A percentile compares a stretch with the other conserved stretches of the same genome.
Conservation (phyloP, 495 filamentous ascomycete genomes). For the Staphylotrichum tortipilum region DNA sequence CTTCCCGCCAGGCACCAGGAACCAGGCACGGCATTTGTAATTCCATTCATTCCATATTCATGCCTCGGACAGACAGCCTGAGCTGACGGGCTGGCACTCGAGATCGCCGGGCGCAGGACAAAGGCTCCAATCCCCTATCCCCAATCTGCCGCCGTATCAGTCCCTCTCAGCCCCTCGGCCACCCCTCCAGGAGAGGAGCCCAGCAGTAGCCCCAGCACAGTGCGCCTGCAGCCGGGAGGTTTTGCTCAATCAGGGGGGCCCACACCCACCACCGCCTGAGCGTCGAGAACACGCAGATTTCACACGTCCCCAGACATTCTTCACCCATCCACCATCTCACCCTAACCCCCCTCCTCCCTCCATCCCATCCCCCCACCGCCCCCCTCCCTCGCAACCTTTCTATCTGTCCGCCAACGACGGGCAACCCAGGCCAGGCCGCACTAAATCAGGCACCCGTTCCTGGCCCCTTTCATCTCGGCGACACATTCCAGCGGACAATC, state of each 20-base stretch:
- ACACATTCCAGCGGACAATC: background rate
- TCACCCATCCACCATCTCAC: background rate
- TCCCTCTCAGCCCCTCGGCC: background rate
- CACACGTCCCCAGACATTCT: background rate
- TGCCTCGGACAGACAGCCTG: too few species aligned
- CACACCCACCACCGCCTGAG: conserved; percentile 11
- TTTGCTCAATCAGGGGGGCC: conserved; percentile 20
- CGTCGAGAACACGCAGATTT: conserved; percentile 13
- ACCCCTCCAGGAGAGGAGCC: too few species aligned
- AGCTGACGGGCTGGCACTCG: too few species aligned
- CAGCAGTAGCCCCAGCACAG: too few species aligned
- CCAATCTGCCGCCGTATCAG: background rate
- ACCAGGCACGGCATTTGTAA: too few species aligned
- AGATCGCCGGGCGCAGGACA: too few species aligned
- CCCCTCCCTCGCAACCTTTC: background rate
- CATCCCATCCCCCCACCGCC: background rate
- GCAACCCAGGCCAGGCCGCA: conserved; percentile 4
- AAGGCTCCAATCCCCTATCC: too few species aligned
- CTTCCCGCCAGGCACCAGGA: too few species aligned
- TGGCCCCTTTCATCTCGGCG: conserved; percentile 5
- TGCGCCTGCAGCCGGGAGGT: conserved; percentile 16
- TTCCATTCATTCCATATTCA: too few species aligned
- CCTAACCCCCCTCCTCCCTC: background rate
- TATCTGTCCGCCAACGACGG: background rate
- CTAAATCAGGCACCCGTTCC: conserved; percentile 3